Conservation (phyloP, 192 early-diverging fungal species). For the Rhizophagus prolifer region DNA sequence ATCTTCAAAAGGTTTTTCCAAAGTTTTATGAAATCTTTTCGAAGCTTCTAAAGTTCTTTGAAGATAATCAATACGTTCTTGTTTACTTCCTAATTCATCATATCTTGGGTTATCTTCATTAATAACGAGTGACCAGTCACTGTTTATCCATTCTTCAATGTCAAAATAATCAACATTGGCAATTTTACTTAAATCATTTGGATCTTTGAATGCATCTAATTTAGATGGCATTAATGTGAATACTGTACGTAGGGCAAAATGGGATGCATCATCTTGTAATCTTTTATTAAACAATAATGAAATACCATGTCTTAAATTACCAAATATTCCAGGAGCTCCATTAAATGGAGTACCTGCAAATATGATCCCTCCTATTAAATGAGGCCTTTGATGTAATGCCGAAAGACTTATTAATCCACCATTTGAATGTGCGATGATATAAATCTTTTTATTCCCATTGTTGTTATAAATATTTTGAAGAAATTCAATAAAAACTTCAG, state of each 20-base stretch:
- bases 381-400: slow-evolving; percentile 4
- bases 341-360: slow-evolving; percentile 14
- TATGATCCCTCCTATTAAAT: slow-evolving; percentile 16
- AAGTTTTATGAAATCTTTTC: slow-evolving; percentile 14
- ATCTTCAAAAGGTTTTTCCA: neutral
- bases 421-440: slow-evolving; percentile 22
- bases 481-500: slow-evolving; percentile 3
- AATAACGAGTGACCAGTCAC: neutral
- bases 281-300: slow-evolving; percentile 18
- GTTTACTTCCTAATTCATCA: slow-evolving; percentile 9
- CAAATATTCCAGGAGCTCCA: slow-evolving; percentile 17
- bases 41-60: slow-evolving; percentile 8
- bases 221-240: slow-evolving; percentile 1
- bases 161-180: slow-evolving; percentile 18
- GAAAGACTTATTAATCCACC: slow-evolving; percentile 22
- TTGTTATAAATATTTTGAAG: slow-evolving; percentile 12
- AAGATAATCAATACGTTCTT: slow-evolving; percentile 19
- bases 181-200: neutral
- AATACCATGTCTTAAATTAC: neutral
- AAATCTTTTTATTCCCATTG: slow-evolving; percentile 12
- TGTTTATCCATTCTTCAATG: slow-evolving; percentile 7
- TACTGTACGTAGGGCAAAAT: slow-evolving; percentile 6
- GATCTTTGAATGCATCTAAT: neutral
- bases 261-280: slow-evolving; percentile 10
- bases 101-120: neutral